Evolutionary conservation across 164 flowering plant genomes (phyloP), one percentile per base, ranked within the genome.

Genomic region (Berberis vulgaris): DNA sequence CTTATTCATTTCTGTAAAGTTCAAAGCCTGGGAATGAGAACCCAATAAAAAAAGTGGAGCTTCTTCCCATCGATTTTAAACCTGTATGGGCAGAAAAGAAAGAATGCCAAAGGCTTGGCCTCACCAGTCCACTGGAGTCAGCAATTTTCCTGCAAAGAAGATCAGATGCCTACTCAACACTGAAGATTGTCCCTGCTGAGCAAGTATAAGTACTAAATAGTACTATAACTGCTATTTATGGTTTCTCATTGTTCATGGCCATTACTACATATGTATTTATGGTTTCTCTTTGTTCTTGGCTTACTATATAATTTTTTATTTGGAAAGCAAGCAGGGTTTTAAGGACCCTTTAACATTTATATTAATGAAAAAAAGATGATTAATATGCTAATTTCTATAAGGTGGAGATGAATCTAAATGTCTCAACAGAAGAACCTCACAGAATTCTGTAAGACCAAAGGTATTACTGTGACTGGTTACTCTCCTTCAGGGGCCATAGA

Each of bases 361-460:
- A 26, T 26, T 26, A 26, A 26, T 26, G 26, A 26, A 26, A 26
- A 26, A 26, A 26, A 26, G 26, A 26, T 26, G 26, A 26, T 26
- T 26, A 26, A 26, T 26, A 26, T 26, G 26, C 26, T 26, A 26
- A 26, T 26, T 26, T 26, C 26, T 26, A 26, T 26, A 26, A 77
- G 80, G 80, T 77, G 64, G 80, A 77, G 67, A 56, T 77, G 77
- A 65, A 67, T 75, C 77, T 41, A 26, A 26, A 10, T 67, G 7
- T 77, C 73, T 73, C 75, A 61, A 47, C 77, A 73, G 42, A 60
- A 65, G 43, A 60, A 68, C 53, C 56, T 73, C 56, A 44, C 41
- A 1, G 70, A 73, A 2, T 77, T 64, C 41, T 77, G 80, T 43
- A 65, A 64, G 42, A 57, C 40, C 4, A 74, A 74, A 2, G 67